Conservation (phyloP, 2,329 filamentous ascomycete species). For the Phyllosticta capitalensis region DNA sequence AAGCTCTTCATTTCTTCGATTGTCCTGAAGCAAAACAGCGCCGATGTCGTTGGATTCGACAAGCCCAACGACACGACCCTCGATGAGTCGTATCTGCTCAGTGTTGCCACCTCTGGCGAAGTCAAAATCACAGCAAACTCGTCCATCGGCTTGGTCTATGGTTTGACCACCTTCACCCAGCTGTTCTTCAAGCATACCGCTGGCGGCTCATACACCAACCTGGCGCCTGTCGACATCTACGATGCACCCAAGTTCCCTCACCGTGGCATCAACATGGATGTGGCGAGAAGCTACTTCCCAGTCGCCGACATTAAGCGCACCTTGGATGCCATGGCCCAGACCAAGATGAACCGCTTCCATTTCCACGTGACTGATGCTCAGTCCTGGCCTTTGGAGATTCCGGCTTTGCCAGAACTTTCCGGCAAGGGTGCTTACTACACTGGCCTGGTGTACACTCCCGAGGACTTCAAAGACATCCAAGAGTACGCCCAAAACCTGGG, state of each 20-base stretch:
- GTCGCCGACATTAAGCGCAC: constrained; percentile 60
- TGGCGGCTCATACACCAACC: constrained; percentile 52
- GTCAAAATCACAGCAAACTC: constrained; percentile 56
- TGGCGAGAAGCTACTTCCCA: constrained; percentile 62
- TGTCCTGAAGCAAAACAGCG: constrained; percentile 49
- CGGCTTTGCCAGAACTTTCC: constrained; percentile 61
- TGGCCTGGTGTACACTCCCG: constrained; percentile 56
- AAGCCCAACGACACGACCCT: constrained; percentile 46
- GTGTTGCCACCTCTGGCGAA: constrained; percentile 47
- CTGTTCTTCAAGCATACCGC: constrained; percentile 65
- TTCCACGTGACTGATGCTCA: constrained; percentile 76
- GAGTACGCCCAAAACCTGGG: constrained; percentile 60
- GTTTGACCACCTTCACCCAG: constrained; percentile 68
- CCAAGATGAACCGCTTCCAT: constrained; percentile 76
- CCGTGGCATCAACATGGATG: constrained; percentile 71
- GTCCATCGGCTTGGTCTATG: constrained; percentile 60
- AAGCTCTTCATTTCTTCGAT: constrained; percentile 50
- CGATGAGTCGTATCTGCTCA: constrained; percentile 68
- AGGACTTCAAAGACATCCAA: constrained; percentile 58
- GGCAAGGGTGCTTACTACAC: constrained; percentile 63
- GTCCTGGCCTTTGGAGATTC: constrained; percentile 77
- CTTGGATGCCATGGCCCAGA: constrained; percentile 67
- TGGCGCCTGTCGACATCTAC: constrained; percentile 61
- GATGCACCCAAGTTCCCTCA: constrained; percentile 68
- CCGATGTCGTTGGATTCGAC: constrained; percentile 45